Base-by-base conservation (phyloP, 148 eudicot genomes). In the Chenopodium quinoa region DNA sequence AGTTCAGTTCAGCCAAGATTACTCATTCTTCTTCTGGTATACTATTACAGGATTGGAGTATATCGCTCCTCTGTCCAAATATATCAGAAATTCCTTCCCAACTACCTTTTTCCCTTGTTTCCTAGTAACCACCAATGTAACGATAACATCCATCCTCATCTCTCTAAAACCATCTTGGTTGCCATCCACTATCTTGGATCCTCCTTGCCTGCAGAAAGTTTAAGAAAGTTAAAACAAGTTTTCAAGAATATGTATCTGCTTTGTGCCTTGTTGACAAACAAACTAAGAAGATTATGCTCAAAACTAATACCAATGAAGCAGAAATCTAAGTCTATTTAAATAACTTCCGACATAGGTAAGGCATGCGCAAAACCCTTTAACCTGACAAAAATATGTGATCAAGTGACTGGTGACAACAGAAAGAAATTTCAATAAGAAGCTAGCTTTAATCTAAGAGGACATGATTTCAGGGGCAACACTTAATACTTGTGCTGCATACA, bases 121-220 rank as follows among this genome's bases (percentile, higher is more conserved):
- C 98, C 98, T 97, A 95, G 83, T 95, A 95, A 60, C 97, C 97
- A 75, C 97, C 97, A 31, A 56, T 74, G 71, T 95, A 95, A 32
- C 88, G 88, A 54, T 90, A 95, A 84, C 96, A 92, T 34, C 97
- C 96, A 71, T 95, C 98, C 78, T 91, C 98, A 60, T 95, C 94
- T 85, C 84, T 93, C 71, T 75, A 81, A 74, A 93, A 95, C 98
- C 98, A 95, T 86, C 92, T 91, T 37, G 98, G 98, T 85, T 88
- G 87, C 97, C 98, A 95, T 14, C 98, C 98, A 81, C 94, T 91
- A 80, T 95, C 98, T 89, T 95, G 98, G 86, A 95, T 77, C 85
- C 81, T 93, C 91, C 97, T 88, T 74, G 98, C 97, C 98, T 95
- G 91, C 75, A 74, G 31, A 46, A 63, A 73, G 56, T 73, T 32